Base-by-base conservation (phyloP, 306 rosid species). In the Hippophae gyantsensis region DNA sequence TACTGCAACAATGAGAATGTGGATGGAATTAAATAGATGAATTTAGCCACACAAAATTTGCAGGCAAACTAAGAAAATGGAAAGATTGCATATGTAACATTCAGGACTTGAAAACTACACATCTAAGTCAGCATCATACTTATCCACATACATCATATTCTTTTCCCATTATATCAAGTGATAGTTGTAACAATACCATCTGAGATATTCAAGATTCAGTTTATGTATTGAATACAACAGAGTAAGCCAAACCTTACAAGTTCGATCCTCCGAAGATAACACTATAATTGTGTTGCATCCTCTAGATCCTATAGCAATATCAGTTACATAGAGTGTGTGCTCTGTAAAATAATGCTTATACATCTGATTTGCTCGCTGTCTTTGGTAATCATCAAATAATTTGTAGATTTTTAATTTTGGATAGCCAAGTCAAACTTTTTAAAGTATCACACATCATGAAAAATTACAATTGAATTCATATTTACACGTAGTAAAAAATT, bases 281-380 rank as follows among this genome's bases (percentile, higher is more conserved):
- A 86, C 86, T 32, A 88, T 86, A 67, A 84, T 79, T 38, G 99
- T 83, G 77, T 80, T 86, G 78, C 75, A 64, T 57, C 94, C 90
- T 64, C 94, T 95, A 73, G 65, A 67, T 49, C 97, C 97, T 23
- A 68, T 71, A 13, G 52, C 84, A 63, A 88, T 58, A 76, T 84
- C 95, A 25, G 89, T 86, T 41, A 88, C 80, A 25, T 58, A 45
- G 54, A 80, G 61, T 13, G 80, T 47, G 62, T 88, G 99, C 69
- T 69, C 84, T 9, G 76, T 64, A 61, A 88, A 82, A 66, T 79
- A 75, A 66, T 75, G 81, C 64, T 63, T 69, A 52, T 71, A 85
- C 25, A 64, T 74, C 60, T 80, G 60, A 68, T 51, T 74, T 25
- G 71, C 74, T 48, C 68, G 83, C 58, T 47, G 68, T n/a, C 73